phyloP scores from a whole-genome alignment of 2,329 filamentous ascomycete species.

The Fusarium marasasianum region DNA sequence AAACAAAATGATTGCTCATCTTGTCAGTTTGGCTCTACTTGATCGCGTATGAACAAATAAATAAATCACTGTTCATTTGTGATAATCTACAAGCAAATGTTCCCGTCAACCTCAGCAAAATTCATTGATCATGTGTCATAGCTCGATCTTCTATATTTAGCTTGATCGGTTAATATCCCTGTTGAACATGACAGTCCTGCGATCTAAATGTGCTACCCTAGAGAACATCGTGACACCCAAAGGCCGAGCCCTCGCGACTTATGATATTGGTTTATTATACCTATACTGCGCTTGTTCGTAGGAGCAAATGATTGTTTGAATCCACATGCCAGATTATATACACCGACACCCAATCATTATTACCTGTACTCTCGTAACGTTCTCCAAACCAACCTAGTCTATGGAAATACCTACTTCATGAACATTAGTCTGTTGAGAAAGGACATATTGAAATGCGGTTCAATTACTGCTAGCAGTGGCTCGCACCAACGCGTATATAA shows the following conservation, averaged over 20 bases:
- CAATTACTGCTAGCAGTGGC: rapidly evolving
- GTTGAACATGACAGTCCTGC: neutral
- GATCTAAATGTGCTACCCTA: slow-evolving; percentile 3
- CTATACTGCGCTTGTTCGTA: neutral
- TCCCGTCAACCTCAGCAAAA: neutral
- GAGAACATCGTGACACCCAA: neutral
- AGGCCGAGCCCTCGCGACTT: neutral
- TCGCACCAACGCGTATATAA: neutral
- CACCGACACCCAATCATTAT: rapidly evolving
- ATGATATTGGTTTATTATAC: neutral
- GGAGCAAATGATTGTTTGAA: neutral
- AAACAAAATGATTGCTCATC: neutral
- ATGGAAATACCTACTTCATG: no score
- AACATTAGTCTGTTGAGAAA: neutral
- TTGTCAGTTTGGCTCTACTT: neutral
- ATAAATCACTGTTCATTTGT: neutral
- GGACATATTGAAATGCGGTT: no score
- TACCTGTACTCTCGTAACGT: neutral
- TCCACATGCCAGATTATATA: neutral
- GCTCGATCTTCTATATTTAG: neutral
- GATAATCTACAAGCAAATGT: neutral
- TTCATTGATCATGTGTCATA: neutral
- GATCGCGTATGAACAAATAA: neutral
- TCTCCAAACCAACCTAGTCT: no score
- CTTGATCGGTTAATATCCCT: neutral